Percentiles rank a stretch among this genome's conserved stretches.
These are phyloP conservation scores for Ceratocystis eucalypticola DNA, from an alignment of 2,329 filamentous ascomycete species.

Conservation along the genomic window DNA sequence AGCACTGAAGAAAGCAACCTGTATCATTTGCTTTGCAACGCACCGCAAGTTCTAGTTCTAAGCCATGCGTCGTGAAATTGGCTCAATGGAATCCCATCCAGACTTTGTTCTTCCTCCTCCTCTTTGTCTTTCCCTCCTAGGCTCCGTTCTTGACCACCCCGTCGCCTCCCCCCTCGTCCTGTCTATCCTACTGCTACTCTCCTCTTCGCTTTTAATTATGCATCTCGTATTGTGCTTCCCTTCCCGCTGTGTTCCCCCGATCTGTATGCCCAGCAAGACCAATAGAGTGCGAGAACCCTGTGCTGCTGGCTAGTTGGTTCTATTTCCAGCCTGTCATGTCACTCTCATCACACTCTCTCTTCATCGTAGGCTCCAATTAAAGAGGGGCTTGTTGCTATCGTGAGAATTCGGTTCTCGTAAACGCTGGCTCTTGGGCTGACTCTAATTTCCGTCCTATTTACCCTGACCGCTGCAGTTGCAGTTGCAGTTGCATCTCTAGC, in stretches of 20 bases:
- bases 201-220: too few species aligned
- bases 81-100: conserved; percentile 1
- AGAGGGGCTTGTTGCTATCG: neutral
- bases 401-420: neutral
- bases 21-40: neutral
- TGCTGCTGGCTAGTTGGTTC: neutral
- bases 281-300: neutral
- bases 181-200: too few species aligned
- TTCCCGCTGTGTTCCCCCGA: neutral
- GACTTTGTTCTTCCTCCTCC: neutral
- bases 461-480: neutral
- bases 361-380: too few species aligned
- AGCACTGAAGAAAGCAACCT: conserved; percentile 2
- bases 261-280: neutral
- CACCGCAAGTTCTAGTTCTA: neutral
- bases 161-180: neutral
- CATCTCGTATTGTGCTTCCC: too few species aligned
- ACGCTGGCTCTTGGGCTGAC: neutral
- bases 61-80: conserved; percentile 7
- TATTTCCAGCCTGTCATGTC: neutral
- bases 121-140: neutral
- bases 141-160: neutral
- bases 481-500: neutral
- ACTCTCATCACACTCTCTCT: neutral
- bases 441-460: neutral